Evolutionary conservation across 164 flowering plant genomes (phyloP).

Genomic region (Cinnamomum micranthum): DNA sequence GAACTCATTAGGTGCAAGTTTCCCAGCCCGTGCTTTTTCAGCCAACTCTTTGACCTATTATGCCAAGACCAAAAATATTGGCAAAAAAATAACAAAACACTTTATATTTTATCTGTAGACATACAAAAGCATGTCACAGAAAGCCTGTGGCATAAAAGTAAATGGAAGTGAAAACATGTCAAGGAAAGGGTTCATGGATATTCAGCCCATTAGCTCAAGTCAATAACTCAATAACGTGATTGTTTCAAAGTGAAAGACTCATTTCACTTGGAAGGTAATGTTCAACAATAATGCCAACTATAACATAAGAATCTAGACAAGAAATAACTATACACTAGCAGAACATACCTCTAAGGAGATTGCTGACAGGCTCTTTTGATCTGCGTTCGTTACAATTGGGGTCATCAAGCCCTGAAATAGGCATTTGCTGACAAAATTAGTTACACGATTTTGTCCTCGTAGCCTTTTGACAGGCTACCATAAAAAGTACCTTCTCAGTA

Average conservation of each 20-base stretch:
- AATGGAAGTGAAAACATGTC: neutral
- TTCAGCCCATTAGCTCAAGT: neutral
- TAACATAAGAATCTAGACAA: neutral
- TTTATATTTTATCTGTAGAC: neutral
- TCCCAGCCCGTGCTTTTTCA: conserved; percentile 85
- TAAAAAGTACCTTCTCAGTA: conserved; percentile 74
- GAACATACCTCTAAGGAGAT: conserved; percentile 77
- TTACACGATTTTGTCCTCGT: neutral
- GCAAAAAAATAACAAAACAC: neutral
- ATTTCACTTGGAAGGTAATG: neutral
- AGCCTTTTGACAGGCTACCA: neutral
- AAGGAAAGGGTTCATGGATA: neutral
- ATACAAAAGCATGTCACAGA: neutral
- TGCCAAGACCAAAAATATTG: neutral
- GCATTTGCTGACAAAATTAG: conserved; percentile 1
- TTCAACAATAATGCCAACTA: neutral
- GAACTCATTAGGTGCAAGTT: conserved; percentile 83
- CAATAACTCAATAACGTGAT: neutral
- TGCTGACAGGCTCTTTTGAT: conserved; percentile 81
- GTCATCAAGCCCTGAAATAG: conserved; percentile 91
- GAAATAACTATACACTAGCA: neutral
- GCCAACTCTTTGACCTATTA: conserved; percentile 86
- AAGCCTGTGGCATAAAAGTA: neutral
- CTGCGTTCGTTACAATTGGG: conserved; percentile 91
- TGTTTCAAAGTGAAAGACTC: neutral